Percentiles rank a stretch among this genome's conserved stretches.
These are phyloP conservation scores for Colletotrichum tamarilloi DNA, from an alignment of 2,329 filamentous ascomycete genomes.

Conservation along the genomic window DNA sequence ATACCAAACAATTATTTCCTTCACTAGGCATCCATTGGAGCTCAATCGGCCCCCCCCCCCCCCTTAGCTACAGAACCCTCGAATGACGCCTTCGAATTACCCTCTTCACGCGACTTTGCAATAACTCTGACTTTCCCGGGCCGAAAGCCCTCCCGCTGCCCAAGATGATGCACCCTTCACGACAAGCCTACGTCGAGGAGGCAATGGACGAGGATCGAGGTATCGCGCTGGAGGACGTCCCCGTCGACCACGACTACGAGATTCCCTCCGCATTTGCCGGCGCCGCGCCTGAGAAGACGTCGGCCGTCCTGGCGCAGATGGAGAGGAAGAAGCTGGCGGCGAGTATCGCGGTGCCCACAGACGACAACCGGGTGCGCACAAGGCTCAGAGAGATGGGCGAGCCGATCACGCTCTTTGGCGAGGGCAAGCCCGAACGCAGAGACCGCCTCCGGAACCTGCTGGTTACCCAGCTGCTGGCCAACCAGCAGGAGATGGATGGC, in stretches of 20 bases:
- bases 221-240: constrained; percentile 62
- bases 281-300: constrained; percentile 82
- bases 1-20: neutral
- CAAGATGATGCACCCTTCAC: constrained; percentile 83
- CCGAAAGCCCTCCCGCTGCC: constrained; percentile 18
- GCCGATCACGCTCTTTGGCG: constrained; percentile 93
- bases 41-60: neutral
- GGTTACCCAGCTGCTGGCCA: constrained; percentile 76
- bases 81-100: neutral
- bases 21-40: constrained; percentile 17
- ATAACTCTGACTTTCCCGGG: neutral
- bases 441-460: constrained; percentile 87
- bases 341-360: constrained; percentile 91
- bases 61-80: neutral
- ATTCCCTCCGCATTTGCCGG: constrained; percentile 74
- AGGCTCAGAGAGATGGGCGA: constrained; percentile 89
- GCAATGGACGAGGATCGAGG: constrained; percentile 54
- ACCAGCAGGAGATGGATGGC: constrained; percentile 73
- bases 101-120: neutral
- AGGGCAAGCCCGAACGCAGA: constrained; percentile 85
- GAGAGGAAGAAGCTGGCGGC: constrained; percentile 90
- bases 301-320: constrained; percentile 87
- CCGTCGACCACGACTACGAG: constrained; percentile 84
- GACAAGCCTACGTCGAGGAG: constrained; percentile 95
- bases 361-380: constrained; percentile 86